Base-by-base conservation (phyloP, 2,329 filamentous ascomycete species). In the Talaromyces marneffei region DNA sequence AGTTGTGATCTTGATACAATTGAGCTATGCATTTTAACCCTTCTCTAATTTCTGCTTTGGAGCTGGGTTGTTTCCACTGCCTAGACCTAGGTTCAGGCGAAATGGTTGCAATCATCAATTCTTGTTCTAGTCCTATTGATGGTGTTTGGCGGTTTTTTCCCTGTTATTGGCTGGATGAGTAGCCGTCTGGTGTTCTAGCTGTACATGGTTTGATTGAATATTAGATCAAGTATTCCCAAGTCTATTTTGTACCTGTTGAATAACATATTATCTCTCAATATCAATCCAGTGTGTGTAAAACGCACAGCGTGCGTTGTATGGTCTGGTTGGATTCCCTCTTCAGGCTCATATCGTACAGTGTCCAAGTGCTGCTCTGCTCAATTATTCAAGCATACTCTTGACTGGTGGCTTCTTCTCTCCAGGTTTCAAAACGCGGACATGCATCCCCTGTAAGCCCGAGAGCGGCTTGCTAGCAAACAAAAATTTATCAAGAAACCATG, bases 1-100 rank as follows among this genome's bases (percentile, higher is more conserved):
- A 82, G 68, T 71, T 84, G 54, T 83, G 65, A 70, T 60, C 3
- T 8, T 18, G 23, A 27, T 55, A 27, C 50, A 40, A 33, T 29
- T 40, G 14, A 39, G 35, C 52, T 25, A 37, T 55, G 23, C 29
- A 55, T 40, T 40, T n/a, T 27, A 55, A 25, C 27, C n/a, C n/a
- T 53, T 23, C 27, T 9, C 8, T 46, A 9, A 35, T 46, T 35
- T 57, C 55, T 35, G 39, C n/a, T 46, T 29, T 57, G 29, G 33
- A 14, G 29, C 8, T 12, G 39, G 18, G 27, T 16, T 29, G 4
- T 25, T 31, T 23, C 12, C 27, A 40, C 14, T 56, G 25, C 27
- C 27, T 40, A 23, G 37, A 20, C 6, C 16, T 14, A 6, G n/a
- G 8, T 12, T 44, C 23, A 31, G 39, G 54, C 54, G 54, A 56